Conservation (phyloP, 768 basidiomycete species). For the Kwoniella sp. region DNA sequence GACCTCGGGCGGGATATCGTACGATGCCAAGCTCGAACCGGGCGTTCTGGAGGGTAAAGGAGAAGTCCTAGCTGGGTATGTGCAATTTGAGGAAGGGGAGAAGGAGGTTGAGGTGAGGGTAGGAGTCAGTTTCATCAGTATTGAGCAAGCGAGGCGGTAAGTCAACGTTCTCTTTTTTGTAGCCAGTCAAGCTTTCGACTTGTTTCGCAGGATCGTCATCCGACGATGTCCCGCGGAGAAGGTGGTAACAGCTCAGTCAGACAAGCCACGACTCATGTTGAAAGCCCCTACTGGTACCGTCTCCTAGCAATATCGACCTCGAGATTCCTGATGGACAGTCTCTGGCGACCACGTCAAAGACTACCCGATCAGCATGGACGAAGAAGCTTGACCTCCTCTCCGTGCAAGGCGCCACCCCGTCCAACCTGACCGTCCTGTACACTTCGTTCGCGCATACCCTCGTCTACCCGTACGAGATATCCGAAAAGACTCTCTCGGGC, state of each 20-base stretch:
- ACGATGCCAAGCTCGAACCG: constrained; percentile 58
- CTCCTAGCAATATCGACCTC: constrained; percentile 59
- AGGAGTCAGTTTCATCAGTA: constrained; percentile 74
- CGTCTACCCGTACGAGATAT: constrained; percentile 76
- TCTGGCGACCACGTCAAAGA: constrained; percentile 63
- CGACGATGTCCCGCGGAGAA: background rate
- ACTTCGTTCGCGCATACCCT: constrained; percentile 60
- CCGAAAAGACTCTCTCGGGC: constrained; percentile 59
- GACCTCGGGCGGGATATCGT: constrained; percentile 61
- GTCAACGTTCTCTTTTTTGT: constrained; percentile 3
- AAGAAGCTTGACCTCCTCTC: constrained; percentile 64
- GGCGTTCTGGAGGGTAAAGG: constrained; percentile 58
- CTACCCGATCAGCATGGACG: constrained; percentile 63
- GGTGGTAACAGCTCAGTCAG: too few relatives aligned
- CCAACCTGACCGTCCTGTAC: constrained; percentile 62
- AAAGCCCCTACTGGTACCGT: background rate
- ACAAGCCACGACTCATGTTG: background rate
- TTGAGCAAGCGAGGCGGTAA: constrained; percentile 64
- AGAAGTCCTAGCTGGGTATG: constrained; percentile 60
- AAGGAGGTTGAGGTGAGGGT: constrained; percentile 63
- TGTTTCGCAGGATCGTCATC: too few relatives aligned
- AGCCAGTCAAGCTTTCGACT: too few relatives aligned
- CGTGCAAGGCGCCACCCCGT: constrained; percentile 61
- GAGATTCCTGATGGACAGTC: constrained; percentile 61
- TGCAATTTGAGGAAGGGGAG: constrained; percentile 47